Evolutionary conservation across 2,329 filamentous ascomycete genomes (phyloP), one percentile per base, ranked within the genome.

Genomic region (Tolypocladium sp.): DNA sequence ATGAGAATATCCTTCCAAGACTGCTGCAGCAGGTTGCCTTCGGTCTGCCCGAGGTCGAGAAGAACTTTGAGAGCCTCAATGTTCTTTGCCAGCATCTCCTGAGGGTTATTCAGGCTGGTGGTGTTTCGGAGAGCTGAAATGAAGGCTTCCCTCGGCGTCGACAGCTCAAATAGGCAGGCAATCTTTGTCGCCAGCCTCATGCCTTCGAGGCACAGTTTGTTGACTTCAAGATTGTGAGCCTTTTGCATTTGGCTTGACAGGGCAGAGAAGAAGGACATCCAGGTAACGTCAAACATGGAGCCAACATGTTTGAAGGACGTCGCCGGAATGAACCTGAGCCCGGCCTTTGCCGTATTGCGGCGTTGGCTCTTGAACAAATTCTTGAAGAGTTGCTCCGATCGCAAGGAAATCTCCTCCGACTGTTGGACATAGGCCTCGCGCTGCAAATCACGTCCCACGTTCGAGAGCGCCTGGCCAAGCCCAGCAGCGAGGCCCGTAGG

Each of bases 201-300:
- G 3, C 94, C 94, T 69, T 99, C 93, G 68, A 99, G 88, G 68
- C 94, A 99, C 8, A 96, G 76, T 69, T 88, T 91, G 72, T 97
- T 92, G 20, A 94, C 90, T 65, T 97, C 92, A 5, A 96, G 79
- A 68, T 97, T 97, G 65, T 96, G 90, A 0, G 91, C 89, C 69
- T 96, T 92, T 67, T 97, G 94, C 71, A 94, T 92, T 65, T 95
- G 90, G 56, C 90, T 92, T 1, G 93, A 97, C 33, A 99, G 82
- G 0, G 92, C 92, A 6, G 93, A 97, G 68, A 99, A 89, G 73
- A 97, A 95, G 12, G 93, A 96, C 93, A 97, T 99, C 94, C 94
- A 99, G 0, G 92, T 95, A 30, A 96, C 92, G 67, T 96, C 92
- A 69, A 99, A 97, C 94, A 99, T 99, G 0, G 94, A 92, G 0